Evolutionary conservation across 164 flowering plant species (phyloP).

Genomic region (Nymphaea thermarum): DNA sequence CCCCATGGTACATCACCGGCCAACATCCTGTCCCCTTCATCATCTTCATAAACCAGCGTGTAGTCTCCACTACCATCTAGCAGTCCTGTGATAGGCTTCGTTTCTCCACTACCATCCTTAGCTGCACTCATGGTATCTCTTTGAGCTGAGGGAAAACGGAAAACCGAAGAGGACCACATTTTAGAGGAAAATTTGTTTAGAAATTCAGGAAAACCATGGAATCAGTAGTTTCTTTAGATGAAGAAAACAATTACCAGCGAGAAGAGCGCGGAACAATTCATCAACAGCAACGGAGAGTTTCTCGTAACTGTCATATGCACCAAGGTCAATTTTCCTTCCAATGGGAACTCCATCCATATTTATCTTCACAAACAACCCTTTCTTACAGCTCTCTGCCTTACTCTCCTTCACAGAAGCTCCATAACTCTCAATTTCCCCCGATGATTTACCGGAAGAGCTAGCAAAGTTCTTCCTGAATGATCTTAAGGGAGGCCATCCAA

Average conservation of each 20-base stretch:
- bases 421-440: not conserved
- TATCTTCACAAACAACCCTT: constrained; percentile 75
- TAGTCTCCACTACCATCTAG: constrained; percentile 89
- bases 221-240: not conserved
- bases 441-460: constrained; percentile 40
- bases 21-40: constrained; percentile 93
- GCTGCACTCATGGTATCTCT: constrained; percentile 42
- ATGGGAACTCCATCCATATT: constrained; percentile 99
- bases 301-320: constrained; percentile 66
- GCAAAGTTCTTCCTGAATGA: constrained; percentile 84
- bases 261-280: constrained; percentile 82
- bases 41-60: constrained; percentile 83
- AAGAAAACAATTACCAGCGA: constrained; percentile 42
- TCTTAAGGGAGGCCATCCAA: constrained; percentile 98
- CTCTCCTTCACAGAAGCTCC: constrained; percentile 27
- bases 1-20: constrained; percentile 96
- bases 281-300: constrained; percentile 75
- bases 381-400: constrained; percentile 21
- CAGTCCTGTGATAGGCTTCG: constrained; percentile 47
- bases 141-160: constrained; percentile 48
- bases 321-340: constrained; percentile 87
- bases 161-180: not conserved
- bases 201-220: too few relatives aligned
- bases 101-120: constrained; percentile 35
- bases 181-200: not conserved